A percentile compares a stretch with the other conserved stretches of the same genome.
These are phyloP conservation scores for Aspergillus sp. DNA, from an alignment of 2,329 filamentous ascomycete species.

Conservation along the genomic window DNA sequence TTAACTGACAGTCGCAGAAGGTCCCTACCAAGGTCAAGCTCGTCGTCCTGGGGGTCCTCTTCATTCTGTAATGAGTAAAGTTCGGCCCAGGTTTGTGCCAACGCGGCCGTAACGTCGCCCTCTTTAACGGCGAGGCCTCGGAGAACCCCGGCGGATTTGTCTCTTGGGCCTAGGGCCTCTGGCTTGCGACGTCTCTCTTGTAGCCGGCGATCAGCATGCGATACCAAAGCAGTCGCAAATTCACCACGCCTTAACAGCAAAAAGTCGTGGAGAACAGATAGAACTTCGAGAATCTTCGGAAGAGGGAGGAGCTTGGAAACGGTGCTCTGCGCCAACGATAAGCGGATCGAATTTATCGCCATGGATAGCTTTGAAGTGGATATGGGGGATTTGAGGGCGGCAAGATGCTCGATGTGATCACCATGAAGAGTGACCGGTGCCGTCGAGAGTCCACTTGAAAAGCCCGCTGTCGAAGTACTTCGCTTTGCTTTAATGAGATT, in stretches of 20 bases:
- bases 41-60: constrained; percentile 72
- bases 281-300: constrained; percentile 70
- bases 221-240: constrained; percentile 82
- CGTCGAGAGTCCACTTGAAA: constrained; percentile 41
- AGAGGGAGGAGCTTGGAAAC: constrained; percentile 80
- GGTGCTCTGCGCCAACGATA: constrained; percentile 79
- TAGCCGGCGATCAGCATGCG: constrained; percentile 78
- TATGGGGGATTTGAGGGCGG: constrained; percentile 71
- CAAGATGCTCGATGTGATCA: constrained; percentile 57
- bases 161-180: constrained; percentile 50
- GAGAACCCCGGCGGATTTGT: constrained; percentile 52
- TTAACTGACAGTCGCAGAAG: constrained; percentile 64
- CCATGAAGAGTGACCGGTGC: constrained; percentile 59
- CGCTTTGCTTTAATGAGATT: constrained; percentile 70
- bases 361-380: constrained; percentile 67
- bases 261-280: constrained; percentile 79
- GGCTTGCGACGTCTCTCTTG: constrained; percentile 69
- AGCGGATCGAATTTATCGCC: constrained; percentile 72
- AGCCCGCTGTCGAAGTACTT: constrained; percentile 32
- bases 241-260: constrained; percentile 85
- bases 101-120: constrained; percentile 74
- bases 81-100: constrained; percentile 75
- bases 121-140: constrained; percentile 75
- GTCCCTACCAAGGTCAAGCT: constrained; percentile 77
- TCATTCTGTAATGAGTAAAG: constrained; percentile 75